Base-by-base conservation (phyloP, 441 rosid species). In the Erysimum pusillum region DNA sequence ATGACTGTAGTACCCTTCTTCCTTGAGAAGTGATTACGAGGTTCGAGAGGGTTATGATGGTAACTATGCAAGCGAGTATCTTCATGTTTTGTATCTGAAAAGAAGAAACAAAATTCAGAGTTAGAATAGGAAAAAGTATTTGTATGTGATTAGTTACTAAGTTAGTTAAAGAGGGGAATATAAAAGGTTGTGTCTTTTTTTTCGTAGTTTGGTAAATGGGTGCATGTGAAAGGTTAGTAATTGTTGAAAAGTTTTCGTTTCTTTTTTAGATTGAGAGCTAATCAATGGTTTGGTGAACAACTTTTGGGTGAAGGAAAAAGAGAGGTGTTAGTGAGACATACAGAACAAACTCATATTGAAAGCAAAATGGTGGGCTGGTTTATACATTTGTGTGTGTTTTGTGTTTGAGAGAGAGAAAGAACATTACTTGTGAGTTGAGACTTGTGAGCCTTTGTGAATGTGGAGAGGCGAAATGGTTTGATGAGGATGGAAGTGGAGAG, bases 81-180 rank as follows among this genome's bases (percentile, higher is more conserved):
- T 57, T 79, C 82, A 69, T 79, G 58, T 7, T 67, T 15, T 53
- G 53, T 67, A 36, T 45, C 61, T 73, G 65, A 53, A 69, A 53
- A 17, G 2, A 32, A 77, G 46, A 67, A n/a, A 15, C 2, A 34
- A 20, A 49, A 7, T 35, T 35, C 7, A 69, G 56, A 59, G 28
- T 72, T 18, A 10, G 32, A 38, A 7, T 42, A 48, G 7, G 15
- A 61, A 13, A 15, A 25, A 12, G 5, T 0, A 0, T 22, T 49
- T 49, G 28, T 36, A 25, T 14, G 12, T 3, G 20, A 42, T 6
- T 56, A 15, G 12, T 18, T 54, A n/a, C 12, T 31, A 44, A 67
- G 53, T 36, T 66, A 31, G 62, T 49, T 38, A 49, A 28, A 31
- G 25, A 28, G 4, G 17, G 1, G 9, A 13, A 64, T 57, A 65